A percentile compares a stretch with the other conserved stretches of the same genome.
phyloP scores from a whole-genome alignment of 163 green algal genomes.

The Chlamydomonas reinhardtii region DNA sequence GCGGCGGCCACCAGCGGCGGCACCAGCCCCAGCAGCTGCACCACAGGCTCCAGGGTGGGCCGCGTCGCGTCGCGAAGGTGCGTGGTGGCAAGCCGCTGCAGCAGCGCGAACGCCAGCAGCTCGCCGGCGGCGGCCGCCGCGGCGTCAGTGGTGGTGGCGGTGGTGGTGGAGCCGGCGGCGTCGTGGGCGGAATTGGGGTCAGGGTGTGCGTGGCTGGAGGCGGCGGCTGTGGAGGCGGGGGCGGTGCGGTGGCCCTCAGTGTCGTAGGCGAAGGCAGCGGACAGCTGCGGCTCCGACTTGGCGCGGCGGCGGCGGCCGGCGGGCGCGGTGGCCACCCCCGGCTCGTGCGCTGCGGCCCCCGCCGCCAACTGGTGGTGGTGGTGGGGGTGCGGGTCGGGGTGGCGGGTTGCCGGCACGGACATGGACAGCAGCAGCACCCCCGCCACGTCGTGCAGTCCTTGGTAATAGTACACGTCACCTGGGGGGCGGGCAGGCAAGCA shows the following conservation, averaged over 20 bases:
- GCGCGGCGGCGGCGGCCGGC: too few relatives aligned
- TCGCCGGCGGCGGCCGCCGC: constrained; percentile 10
- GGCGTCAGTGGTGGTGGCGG: too few relatives aligned
- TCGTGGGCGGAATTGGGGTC: too few relatives aligned
- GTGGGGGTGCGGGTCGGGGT: neutral
- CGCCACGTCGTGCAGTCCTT: constrained; percentile 94
- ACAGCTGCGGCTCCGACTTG: too few relatives aligned
- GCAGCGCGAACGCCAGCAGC: constrained; percentile 70
- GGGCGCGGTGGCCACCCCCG: too few relatives aligned
- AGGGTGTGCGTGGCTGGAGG: too few relatives aligned
- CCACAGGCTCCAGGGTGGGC: constrained; percentile 74
- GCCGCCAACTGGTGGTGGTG: neutral
- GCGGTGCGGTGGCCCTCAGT: neutral
- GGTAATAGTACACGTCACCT: constrained; percentile 82
- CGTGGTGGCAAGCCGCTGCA: constrained; percentile 69
- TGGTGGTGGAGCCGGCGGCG: too few relatives aligned
- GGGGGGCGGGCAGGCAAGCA: too few relatives aligned
- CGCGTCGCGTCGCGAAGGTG: constrained; percentile 89
- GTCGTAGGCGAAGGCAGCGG: neutral
- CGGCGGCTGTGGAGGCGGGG: neutral
- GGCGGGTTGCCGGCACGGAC: neutral
- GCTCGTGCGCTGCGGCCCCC: too few relatives aligned
- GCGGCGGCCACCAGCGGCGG: constrained; percentile 68
- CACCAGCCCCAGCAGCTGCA: constrained; percentile 72
- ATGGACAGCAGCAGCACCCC: constrained; percentile 88